phyloP scores from a whole-genome alignment of 768 basidiomycete species.

The Calocera cornea region DNA sequence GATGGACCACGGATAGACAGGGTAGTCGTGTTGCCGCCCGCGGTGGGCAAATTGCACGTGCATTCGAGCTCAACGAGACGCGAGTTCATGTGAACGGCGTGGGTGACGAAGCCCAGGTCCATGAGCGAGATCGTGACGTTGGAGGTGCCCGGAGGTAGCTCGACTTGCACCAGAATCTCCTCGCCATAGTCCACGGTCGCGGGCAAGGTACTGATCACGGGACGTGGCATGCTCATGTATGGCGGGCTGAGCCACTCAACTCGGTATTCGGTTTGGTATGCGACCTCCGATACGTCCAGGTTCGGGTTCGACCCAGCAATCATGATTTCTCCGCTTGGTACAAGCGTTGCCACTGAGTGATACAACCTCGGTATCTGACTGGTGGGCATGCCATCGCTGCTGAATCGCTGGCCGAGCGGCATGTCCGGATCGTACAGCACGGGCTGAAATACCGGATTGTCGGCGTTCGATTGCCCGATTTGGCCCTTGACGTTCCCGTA shows the following conservation, averaged over 20 bases:
- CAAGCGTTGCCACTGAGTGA: conserved; percentile 70
- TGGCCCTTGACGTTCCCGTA: conserved; percentile 50
- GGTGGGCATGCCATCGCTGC: conserved; percentile 40
- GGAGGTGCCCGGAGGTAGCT: neutral
- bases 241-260: conserved; percentile 78
- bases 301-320: conserved; percentile 78
- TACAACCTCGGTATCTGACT: conserved; percentile 64
- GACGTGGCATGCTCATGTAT: conserved; percentile 55
- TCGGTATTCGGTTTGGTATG: conserved; percentile 75
- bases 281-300: conserved; percentile 37
- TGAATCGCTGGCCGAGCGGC: conserved; percentile 45
- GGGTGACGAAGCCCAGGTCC: conserved; percentile 74
- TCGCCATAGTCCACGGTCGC: neutral
- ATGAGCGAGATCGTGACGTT: conserved; percentile 42
- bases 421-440: conserved; percentile 54
- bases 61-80: conserved; percentile 63
- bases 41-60: conserved; percentile 36
- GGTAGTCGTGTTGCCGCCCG: conserved; percentile 27
- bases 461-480: conserved; percentile 67
- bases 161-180: neutral
- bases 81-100: conserved; percentile 60
- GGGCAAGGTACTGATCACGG: conserved; percentile 29
- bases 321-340: conserved; percentile 57
- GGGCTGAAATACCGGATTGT: conserved; percentile 52
- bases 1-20: conserved; percentile 55